phyloP scores from a whole-genome alignment of 2,329 filamentous ascomycete genomes.

The Massarina eburnea region DNA sequence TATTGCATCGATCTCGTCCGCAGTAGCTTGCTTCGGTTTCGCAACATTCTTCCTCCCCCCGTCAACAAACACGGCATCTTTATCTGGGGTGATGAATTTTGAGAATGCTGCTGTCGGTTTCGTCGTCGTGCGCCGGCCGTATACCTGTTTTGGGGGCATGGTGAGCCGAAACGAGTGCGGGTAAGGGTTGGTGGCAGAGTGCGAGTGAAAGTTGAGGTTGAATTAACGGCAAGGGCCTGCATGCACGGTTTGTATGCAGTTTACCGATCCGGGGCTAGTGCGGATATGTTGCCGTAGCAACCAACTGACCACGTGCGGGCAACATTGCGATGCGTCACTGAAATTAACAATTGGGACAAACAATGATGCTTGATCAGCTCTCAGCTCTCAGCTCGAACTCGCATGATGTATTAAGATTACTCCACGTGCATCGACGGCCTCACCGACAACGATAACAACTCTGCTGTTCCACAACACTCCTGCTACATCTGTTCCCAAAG shows the following conservation, averaged over 20 bases:
- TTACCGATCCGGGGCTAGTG: constrained; percentile 9
- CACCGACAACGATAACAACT: neutral
- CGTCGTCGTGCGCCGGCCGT: constrained; percentile 41
- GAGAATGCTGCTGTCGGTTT: constrained; percentile 17
- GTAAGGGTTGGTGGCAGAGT: neutral
- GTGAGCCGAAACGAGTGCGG: constrained; percentile 5
- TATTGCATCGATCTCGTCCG: neutral
- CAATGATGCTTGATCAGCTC: no score
- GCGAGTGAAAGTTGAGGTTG: neutral
- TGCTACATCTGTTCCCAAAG: neutral
- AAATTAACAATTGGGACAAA: neutral
- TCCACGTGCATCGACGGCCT: neutral
- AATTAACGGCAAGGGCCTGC: constrained; percentile 1
- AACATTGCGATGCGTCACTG: neutral
- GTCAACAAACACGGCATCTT: constrained; percentile 13
- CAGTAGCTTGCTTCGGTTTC: neutral
- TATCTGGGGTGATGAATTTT: constrained; percentile 31
- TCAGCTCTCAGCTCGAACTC: neutral
- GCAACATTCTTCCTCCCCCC: neutral
- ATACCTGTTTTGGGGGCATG: constrained; percentile 41
- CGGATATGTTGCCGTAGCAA: constrained; percentile 9
- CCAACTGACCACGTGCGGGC: no score
- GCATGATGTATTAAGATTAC: constrained; percentile 5
- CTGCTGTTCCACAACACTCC: neutral
- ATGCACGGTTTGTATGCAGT: constrained; percentile 8